phyloP scores from a whole-genome alignment of 345 rosid genomes.

The Aegle marmelos region DNA sequence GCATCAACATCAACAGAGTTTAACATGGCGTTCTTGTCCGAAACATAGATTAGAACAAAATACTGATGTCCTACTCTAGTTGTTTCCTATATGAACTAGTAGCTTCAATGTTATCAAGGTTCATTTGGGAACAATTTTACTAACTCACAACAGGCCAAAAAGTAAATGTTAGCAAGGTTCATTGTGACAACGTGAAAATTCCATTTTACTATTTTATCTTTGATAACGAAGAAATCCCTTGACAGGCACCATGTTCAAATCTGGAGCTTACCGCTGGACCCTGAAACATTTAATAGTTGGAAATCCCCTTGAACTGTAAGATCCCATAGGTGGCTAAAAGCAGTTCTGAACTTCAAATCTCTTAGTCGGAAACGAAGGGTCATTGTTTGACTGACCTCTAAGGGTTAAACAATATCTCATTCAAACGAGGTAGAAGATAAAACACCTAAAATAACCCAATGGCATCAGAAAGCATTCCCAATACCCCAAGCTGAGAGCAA shows the following conservation, averaged over 20 bases:
- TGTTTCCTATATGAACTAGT: not conserved
- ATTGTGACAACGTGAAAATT: not conserved
- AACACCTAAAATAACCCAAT: slow-evolving; percentile 5
- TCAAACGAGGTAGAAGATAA: not conserved
- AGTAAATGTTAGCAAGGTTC: not conserved
- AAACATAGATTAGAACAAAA: not conserved
- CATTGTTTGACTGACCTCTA: not conserved
- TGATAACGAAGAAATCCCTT: not conserved
- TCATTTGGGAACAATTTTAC: not conserved
- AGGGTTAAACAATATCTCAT: not conserved
- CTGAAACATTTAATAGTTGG: not conserved
- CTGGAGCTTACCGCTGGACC: not conserved
- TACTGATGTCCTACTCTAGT: not conserved
- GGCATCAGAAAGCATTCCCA: slow-evolving; percentile 4
- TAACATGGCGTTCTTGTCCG: not conserved
- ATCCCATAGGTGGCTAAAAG: not conserved
- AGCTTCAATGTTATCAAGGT: not conserved
- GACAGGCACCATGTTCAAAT: not conserved
- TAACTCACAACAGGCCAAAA: not conserved
- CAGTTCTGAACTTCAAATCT: not conserved
- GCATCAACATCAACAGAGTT: not conserved
- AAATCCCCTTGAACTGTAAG: not conserved
- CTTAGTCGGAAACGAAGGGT: not conserved
- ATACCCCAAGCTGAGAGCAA: not conserved
- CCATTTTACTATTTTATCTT: not conserved